Base-by-base conservation (phyloP, 176 grass and related monocot genomes). In the Dactylis glomerata region DNA sequence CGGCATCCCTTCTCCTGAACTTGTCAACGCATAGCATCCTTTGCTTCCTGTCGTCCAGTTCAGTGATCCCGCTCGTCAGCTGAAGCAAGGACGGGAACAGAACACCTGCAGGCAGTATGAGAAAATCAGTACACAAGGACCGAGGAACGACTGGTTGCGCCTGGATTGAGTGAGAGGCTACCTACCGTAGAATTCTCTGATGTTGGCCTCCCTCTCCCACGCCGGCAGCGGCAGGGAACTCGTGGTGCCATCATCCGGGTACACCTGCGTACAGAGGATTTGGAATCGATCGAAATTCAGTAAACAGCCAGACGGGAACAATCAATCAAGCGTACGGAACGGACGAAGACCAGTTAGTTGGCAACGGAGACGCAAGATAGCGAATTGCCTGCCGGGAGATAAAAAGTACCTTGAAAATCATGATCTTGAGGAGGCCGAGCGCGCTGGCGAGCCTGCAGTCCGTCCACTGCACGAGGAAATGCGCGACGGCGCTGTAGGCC, bases 1-100 rank as follows among this genome's bases (percentile, higher is more conserved):
- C 15, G 26, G 62, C 81, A 9, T 75, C 71, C 62, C 57, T 71
- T 66, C 74, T 67, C 28, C 76, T 84, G 65, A 87, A 84, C 20
- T 73, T 84, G 34, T 81, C 66, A 5, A 87, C 10, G 54, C 84
- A 86, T 36, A 86, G 87, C 19, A 12, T 70, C 68, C 68, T 84
- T 24, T 92, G 86, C 24, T 92, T 87, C 54, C 12, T 77, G 8
- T 87, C 80, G 24, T 86, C 91, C 30, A 86, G 17, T 16, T 89
- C 91, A 1, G 81, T 86, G 52, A 89, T 89, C 27, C 87, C 84
- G 33, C 87, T 77, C 19, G 84, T 41, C 34, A 92, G 81, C 76
- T 89, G 91, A 40, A 86, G 87, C 52, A 92, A 37, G 34, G 91
- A 92, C 56, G 91, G 87, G 81, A 89, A 92, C 42, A 92, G 87